Base-by-base conservation (phyloP, 2,329 filamentous ascomycete genomes). In the Fusarium phyllophilum region DNA sequence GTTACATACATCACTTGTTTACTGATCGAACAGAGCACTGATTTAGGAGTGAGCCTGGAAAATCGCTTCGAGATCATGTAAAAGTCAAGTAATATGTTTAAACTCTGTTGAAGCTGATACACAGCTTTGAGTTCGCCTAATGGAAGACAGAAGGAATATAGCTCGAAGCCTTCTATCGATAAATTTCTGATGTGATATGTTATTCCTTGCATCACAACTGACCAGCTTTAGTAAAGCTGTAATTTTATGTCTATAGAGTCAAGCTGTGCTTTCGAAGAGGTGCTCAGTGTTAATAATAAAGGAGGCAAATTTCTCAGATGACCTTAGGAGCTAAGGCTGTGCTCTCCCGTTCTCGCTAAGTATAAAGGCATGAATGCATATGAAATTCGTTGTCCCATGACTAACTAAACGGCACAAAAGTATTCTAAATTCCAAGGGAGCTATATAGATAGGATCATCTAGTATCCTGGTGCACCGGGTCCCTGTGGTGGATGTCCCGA, bases 401-500 rank as follows among this genome's bases (percentile, higher is more conserved):
- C 44, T 38, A 20, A 46, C n/a, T 31, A 31, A 22, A 29, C 36
- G 22, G 41, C n/a, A 46, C 38, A 36, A 33, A 55, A 10, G 29
- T 10, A 51, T 20, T 42, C 31, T 15, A 13, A 34, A 33, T 17
- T 31, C 26, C 26, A 31, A 36, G 31, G 24, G 33, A 26, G 46
- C 33, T 26, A 46, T 45, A 55, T 48, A 22, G 20, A 34, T 20
- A 24, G 36, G 45, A 58, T 15, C 26, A 20, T 14, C 18, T 62
- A 57, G 22, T 51, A 46, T 34, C 68, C 58, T 33, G 57, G 46
- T 61, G 60, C 39, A 17, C 51, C 45, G 31, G 64, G 62, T 7
- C 68, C 73, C 20, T 70, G 68, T n/a, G 57, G 66, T 18, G 70
- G 60, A 39, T 45, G 49, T 29, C 46, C 68, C 34, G 62, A 51